A percentile compares a stretch with the other conserved stretches of the same genome.
These are phyloP conservation scores for Sporormia fimetaria DNA, from an alignment of 495 filamentous ascomycete genomes.

Conservation along the genomic window DNA sequence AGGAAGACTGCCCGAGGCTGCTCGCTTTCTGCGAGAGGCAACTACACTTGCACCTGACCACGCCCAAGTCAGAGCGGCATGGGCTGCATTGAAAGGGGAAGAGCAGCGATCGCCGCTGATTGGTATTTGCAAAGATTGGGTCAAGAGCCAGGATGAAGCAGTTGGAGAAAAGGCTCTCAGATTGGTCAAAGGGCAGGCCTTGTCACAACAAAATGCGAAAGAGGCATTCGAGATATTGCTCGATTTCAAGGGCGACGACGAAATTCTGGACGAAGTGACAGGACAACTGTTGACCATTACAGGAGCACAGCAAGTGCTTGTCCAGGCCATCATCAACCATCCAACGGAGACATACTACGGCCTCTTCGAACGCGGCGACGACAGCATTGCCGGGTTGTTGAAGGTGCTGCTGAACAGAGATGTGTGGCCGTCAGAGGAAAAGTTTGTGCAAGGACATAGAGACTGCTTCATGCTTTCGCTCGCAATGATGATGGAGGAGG, in stretches of 20 bases:
- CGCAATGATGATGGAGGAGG: conserved; percentile 52
- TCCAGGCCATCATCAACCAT: conserved; percentile 38
- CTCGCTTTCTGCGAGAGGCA: conserved; percentile 51
- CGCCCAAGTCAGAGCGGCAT: conserved; percentile 41
- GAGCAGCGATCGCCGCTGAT: conserved; percentile 40
- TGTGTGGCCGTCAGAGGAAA: conserved; percentile 46
- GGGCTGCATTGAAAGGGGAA: conserved; percentile 41
- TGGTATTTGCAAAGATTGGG: conserved; percentile 45
- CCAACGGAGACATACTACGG: conserved; percentile 45
- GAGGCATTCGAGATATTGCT: conserved; percentile 47
- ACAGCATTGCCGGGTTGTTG: conserved; percentile 46
- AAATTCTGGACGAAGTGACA: conserved; percentile 47
- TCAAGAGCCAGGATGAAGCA: conserved; percentile 39
- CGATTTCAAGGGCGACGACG: conserved; percentile 32
- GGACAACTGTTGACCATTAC: conserved; percentile 45
- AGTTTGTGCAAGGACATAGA: conserved; percentile 38
- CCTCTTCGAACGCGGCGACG: conserved; percentile 51
- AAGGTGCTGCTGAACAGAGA: conserved; percentile 45
- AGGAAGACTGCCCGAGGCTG: conserved; percentile 24
- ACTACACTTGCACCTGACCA: conserved; percentile 49
- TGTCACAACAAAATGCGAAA: conserved; percentile 42
- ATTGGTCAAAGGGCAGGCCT: conserved; percentile 43
- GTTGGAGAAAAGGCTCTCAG: conserved; percentile 48
- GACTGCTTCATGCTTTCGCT: conserved; percentile 58
- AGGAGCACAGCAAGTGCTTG: conserved; percentile 46